Evolutionary conservation across 2,329 filamentous ascomycete species (phyloP).

Genomic region (Aphanoascus verrucosus): DNA sequence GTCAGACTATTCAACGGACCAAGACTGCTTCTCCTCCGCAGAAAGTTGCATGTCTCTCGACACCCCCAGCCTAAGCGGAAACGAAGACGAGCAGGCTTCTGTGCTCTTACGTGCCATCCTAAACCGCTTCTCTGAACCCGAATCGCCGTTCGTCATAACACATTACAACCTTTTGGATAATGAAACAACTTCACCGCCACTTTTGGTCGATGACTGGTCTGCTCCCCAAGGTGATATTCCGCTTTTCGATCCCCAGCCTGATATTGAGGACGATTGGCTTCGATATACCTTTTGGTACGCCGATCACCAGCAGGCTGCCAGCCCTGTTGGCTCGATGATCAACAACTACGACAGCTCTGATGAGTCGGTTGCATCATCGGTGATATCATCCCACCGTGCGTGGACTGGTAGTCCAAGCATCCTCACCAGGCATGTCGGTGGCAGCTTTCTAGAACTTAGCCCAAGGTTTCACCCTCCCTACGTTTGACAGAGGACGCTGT

Average conservation of each 20-base stretch:
- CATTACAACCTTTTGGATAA: background rate
- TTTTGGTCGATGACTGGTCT: background rate
- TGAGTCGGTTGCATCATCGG: slow-evolving; percentile 4
- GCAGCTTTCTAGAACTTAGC: slow-evolving; percentile 3
- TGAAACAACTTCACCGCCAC: background rate
- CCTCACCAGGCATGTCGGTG: background rate
- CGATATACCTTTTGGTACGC: background rate
- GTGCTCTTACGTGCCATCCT: slow-evolving; percentile 1
- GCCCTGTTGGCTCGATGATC: slow-evolving; percentile 1
- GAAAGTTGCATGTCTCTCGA: slow-evolving; percentile 2
- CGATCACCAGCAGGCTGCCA: background rate
- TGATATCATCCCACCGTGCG: background rate
- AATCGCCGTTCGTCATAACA: background rate
- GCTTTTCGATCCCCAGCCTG: background rate
- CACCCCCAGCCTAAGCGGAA: background rate
- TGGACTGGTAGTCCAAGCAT: slow-evolving; percentile 4
- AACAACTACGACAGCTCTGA: slow-evolving; percentile 7
- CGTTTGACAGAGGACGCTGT: background rate
- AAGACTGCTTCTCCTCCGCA: background rate
- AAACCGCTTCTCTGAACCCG: background rate
- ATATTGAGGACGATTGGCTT: background rate
- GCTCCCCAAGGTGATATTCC: background rate
- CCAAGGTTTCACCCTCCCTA: background rate
- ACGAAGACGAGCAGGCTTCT: background rate
- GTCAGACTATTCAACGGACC: background rate